Percentiles rank a stretch among this genome's conserved stretches.
These are phyloP conservation scores for Periconia macrospinosa DNA, from an alignment of 2,329 filamentous ascomycete species.

Conservation along the genomic window DNA sequence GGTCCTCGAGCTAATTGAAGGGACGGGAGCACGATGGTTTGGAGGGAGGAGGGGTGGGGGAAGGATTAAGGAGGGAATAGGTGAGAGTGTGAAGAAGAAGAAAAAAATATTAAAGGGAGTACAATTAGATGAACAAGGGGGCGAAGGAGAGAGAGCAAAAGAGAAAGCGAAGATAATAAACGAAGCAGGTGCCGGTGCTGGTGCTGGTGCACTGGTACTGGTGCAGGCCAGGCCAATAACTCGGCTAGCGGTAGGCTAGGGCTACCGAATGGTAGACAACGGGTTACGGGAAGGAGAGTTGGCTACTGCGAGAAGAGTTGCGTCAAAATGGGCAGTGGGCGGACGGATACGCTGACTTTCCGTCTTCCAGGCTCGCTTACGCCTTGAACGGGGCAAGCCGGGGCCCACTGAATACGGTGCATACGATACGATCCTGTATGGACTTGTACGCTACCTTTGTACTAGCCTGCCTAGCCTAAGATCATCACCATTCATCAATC, in stretches of 20 bases:
- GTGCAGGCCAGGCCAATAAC: neutral
- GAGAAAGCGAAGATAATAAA: neutral
- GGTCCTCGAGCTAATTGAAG: neutral
- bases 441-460: too few species aligned
- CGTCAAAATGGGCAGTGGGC: neutral
- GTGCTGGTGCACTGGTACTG: too few species aligned
- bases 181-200: too few species aligned
- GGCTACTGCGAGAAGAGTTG: too few species aligned
- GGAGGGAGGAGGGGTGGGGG: neutral
- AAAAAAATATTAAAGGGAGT: neutral
- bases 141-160: neutral
- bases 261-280: neutral
- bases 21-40: neutral
- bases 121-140: neutral
- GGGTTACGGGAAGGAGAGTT: neutral
- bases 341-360: neutral
- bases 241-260: neutral
- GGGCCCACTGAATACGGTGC: neutral
- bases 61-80: neutral
- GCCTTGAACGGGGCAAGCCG: too few species aligned
- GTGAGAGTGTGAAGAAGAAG: neutral
- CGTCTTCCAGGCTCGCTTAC: neutral
- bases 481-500: too few species aligned
- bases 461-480: too few species aligned
- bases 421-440: neutral